phyloP scores from a whole-genome alignment of 225 moss, liverwort and hornwort genomes.

The Climacium dendroides region DNA sequence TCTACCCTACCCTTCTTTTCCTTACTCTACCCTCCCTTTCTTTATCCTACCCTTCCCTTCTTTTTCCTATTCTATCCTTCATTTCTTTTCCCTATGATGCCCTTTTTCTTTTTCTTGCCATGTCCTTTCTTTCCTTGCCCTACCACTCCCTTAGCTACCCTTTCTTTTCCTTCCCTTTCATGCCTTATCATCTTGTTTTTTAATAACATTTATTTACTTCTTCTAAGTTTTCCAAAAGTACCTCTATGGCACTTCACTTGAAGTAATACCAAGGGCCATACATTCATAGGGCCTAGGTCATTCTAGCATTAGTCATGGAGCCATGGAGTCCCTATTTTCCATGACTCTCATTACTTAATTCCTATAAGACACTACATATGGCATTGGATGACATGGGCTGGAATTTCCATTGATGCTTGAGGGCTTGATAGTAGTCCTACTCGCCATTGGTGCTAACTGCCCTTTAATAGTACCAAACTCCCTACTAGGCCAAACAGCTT shows the following conservation, averaged over 20 bases:
- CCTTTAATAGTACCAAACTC: neutral
- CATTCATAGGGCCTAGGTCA: rapidly evolving
- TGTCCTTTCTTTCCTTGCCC: neutral
- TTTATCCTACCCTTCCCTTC: too few relatives aligned
- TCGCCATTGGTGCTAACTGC: rapidly evolving
- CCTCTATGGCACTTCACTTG: neutral
- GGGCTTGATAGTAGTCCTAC: too few relatives aligned
- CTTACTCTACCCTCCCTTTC: too few relatives aligned
- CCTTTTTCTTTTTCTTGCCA: too few relatives aligned
- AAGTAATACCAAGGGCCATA: neutral
- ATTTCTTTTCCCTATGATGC: too few relatives aligned
- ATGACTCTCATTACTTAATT: neutral
- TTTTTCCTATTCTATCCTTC: too few relatives aligned
- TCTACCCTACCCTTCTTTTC: too few relatives aligned
- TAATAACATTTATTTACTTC: neutral
- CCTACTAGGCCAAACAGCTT: neutral
- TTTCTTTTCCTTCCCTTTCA: neutral
- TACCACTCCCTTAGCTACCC: too few relatives aligned
- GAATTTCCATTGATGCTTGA: neutral
- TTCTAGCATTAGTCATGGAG: rapidly evolving
- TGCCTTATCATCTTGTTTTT: rapidly evolving
- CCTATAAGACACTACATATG: rapidly evolving
- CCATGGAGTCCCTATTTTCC: rapidly evolving
- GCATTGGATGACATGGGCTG: rapidly evolving
- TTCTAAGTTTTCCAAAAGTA: neutral